Evolutionary conservation across 345 rosid genomes (phyloP).

Genomic region (Salix suchowensis): DNA sequence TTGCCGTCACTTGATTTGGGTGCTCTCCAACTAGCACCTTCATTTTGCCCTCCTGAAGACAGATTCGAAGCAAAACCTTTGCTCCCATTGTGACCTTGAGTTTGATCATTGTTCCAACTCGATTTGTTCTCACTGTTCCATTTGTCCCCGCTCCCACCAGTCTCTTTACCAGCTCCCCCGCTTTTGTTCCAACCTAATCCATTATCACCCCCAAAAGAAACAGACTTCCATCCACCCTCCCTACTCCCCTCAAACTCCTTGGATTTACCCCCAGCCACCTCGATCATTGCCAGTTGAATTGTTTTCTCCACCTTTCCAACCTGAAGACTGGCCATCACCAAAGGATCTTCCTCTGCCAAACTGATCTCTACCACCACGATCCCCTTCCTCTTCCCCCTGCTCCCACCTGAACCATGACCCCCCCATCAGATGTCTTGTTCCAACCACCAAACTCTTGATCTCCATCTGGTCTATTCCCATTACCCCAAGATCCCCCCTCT

Average conservation of each 20-base stretch:
- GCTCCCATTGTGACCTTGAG: not conserved
- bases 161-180: conserved; percentile 10
- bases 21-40: not conserved
- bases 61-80: not conserved
- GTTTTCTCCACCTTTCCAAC: conserved; percentile 29
- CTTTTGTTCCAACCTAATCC: conserved; percentile 8
- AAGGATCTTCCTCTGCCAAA: conserved; percentile 32
- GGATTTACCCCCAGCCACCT: conserved; percentile 21
- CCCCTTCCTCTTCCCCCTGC: conserved; percentile 37
- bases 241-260: conserved; percentile 6
- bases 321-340: conserved; percentile 26
- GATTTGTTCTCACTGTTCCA: not conserved
- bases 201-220: not conserved
- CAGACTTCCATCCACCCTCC: conserved; percentile 14
- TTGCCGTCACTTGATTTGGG: not conserved
- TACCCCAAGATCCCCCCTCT: conserved; percentile 4
- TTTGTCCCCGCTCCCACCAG: conserved; percentile 8
- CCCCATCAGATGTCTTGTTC: conserved; percentile 27
- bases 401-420: conserved; percentile 34
- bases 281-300: conserved; percentile 7
- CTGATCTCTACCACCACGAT: conserved; percentile 21
- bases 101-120: conserved; percentile 13
- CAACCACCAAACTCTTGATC: conserved; percentile 18
- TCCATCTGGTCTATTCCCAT: conserved; percentile 15
- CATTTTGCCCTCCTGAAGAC: not conserved